phyloP scores from a whole-genome alignment of 1,284 basidiomycete species.

The Vanrija pseudolonga region DNA sequence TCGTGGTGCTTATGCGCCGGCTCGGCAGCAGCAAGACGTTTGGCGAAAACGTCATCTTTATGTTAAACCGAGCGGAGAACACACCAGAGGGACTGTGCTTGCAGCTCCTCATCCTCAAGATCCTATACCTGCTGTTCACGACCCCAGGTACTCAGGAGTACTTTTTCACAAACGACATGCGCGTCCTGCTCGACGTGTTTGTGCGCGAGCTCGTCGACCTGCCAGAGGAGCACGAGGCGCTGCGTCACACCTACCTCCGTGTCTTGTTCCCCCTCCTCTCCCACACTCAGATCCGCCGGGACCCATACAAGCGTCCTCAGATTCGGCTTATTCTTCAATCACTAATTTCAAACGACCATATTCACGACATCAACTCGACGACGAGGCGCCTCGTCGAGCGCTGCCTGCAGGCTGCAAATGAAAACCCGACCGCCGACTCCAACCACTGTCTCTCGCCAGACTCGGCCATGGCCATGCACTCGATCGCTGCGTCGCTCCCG shows the following conservation, averaged over 20 bases:
- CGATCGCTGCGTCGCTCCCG: slow-evolving; percentile 8
- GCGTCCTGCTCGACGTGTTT: slow-evolving; percentile 94
- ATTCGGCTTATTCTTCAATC: slow-evolving; percentile 80
- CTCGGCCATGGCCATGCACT: slow-evolving; percentile 7
- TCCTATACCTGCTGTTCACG: slow-evolving; percentile 91
- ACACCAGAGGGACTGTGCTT: slow-evolving; percentile 88
- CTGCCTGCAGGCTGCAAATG: slow-evolving; percentile 57
- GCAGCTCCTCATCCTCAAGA: slow-evolving; percentile 90
- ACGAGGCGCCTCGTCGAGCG: slow-evolving; percentile 89
- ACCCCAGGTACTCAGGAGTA: slow-evolving; percentile 90
- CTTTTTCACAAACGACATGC: slow-evolving; percentile 96
- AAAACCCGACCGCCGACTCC: background rate
- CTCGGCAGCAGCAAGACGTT: slow-evolving; percentile 86
- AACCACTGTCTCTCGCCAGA: slow-evolving; percentile 7
- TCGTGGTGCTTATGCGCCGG: slow-evolving; percentile 76
- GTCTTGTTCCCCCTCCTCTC: slow-evolving; percentile 93
- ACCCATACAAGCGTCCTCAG: slow-evolving; percentile 87
- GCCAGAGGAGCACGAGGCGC: slow-evolving; percentile 90
- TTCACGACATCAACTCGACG: slow-evolving; percentile 77
- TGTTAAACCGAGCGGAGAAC: slow-evolving; percentile 88
- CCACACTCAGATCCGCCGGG: slow-evolving; percentile 80
- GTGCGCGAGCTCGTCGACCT: slow-evolving; percentile 85
- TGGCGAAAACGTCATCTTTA: slow-evolving; percentile 97
- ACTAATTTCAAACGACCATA: slow-evolving; percentile 66
- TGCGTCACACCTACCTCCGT: slow-evolving; percentile 93